Base-by-base conservation (phyloP, 2,329 filamentous ascomycete species). In the Ophiocordyceps camponoti-rufipedis region DNA sequence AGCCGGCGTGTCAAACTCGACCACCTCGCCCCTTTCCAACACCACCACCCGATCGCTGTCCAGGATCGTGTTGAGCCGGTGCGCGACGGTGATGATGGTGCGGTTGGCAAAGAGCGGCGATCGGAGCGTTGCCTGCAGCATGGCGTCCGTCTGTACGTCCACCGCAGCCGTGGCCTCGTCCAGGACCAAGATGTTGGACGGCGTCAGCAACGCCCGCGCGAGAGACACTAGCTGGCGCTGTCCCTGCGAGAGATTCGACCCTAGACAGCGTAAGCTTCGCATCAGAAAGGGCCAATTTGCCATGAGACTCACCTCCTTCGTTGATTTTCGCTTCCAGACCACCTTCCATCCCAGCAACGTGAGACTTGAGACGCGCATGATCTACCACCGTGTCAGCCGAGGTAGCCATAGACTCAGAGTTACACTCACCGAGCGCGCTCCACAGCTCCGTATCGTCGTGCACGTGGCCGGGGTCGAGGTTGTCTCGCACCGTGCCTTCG, bases 81-180 rank as follows among this genome's bases (percentile, higher is more conserved):
- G 91, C 28, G 91, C 91, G 56, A 98, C 94, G 1, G 91, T 98
- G 62, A 98, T 94, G 62, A 98, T 96, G 35, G 91, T 98, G 45
- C 86, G 79, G 63, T 95, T 86, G 49, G 80, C 74, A 66, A 98
- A 98, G 14, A 80, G 61, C 19, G 75, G 71, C 33, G 73, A 74
- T 32, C 78, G 71, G 46, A 81, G 66, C 28, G 78, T 82, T 43
- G 64, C 63, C 64, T 82, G 78, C 46, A 82, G 65, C 65, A 80
- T 67, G 46, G 75, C 75, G 56, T 82, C 78, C 23, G 78, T 82
- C 63, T 82, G 72, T 40, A 82, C 69, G 57, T 82, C 76, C 11
- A 81, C 75, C 23, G 71, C 76, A 53, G 87, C 87, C 29, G 91
- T 98, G 48, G 93, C 91, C 72, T 98, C 91, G 60, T 98, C 91